These are phyloP conservation scores for Edaphochlamys debaryana DNA, from an alignment of 139 green algal species.

Conservation along the genomic window DNA sequence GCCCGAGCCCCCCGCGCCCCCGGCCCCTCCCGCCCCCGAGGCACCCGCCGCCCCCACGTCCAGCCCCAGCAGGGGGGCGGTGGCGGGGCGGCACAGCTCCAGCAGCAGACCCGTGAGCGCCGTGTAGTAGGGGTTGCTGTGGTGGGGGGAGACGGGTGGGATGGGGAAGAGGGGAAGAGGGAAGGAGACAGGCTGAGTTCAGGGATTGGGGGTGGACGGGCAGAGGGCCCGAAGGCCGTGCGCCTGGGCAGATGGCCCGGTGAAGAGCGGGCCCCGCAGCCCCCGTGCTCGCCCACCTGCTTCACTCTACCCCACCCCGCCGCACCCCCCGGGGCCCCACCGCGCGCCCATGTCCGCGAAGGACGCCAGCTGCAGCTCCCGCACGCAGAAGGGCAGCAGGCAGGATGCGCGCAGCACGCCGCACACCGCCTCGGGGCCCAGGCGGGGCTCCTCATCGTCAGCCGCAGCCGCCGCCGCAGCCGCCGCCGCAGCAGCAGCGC, in stretches of 20 bases:
- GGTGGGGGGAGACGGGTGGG: background rate
- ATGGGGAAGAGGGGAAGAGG: too few species aligned
- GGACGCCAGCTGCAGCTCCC: slow-evolving; percentile 60
- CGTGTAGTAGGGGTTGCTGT: slow-evolving; percentile 58
- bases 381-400: slow-evolving; percentile 60
- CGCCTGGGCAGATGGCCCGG: too few species aligned
- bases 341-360: slow-evolving; percentile 73
- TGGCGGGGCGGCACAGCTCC: slow-evolving; percentile 51
- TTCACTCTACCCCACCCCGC: background rate
- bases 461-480: background rate
- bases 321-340: background rate
- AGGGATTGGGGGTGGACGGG: too few species aligned
- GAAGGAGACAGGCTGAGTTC: too few species aligned
- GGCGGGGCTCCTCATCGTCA: background rate
- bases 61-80: slow-evolving; percentile 39
- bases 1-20: background rate
- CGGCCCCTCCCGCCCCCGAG: slow-evolving; percentile 8
- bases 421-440: background rate
- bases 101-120: slow-evolving; percentile 57
- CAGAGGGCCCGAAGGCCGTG: too few species aligned
- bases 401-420: slow-evolving; percentile 10
- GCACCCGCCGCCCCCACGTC: background rate
- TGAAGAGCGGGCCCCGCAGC: too few species aligned
- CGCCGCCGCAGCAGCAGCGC: background rate
- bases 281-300: background rate